Base-by-base conservation (phyloP, 2,329 filamentous ascomycete genomes). In the Paracorniculantispora psalliotae region DNA sequence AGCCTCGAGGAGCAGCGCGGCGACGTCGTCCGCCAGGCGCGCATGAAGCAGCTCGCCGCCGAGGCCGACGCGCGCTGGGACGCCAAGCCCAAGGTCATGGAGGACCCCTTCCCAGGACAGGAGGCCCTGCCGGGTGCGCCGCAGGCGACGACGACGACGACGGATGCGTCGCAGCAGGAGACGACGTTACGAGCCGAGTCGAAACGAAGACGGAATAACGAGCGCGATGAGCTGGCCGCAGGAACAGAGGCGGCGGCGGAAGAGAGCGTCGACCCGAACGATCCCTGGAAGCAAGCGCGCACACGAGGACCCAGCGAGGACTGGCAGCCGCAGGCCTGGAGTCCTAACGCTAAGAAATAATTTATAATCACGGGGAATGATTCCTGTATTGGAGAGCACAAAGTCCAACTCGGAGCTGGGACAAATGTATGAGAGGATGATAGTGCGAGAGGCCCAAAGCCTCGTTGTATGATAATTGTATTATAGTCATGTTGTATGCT, bases 261-360 rank as follows among this genome's bases (percentile, higher is more conserved):
- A 17, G 64, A 66, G 1, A 62, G 23, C 1, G 28, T 50, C 9
- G 58, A 59, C 4, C 51, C 44, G 2, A 44, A 73, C 1, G 79
- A 87, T 67, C 85, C 86, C 2, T 89, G 86, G 85, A 81, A 80
- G 30, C 78, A 76, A 63, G 76, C 79, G 1, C 76, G 61, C 39
- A 64, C 70, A 1, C 65, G 67, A 21, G 79, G 77, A 0, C 83
- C 85, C 0, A 78, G 85, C 57, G 85, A 89, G 68, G 77, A 73
- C n/a, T 90, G 86, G 85, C 84, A 89, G 70, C 88, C 88, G 0
- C 68, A 82, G 50, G 74, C 83, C 3, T 90, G 87, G 87, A 74
- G 70, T 5, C 84, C 84, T 4, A 71, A 71, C 23, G 28, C 63
- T 12, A 76, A 69, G 64, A 73, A 70, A 61, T 59, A 43, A 57